Evolutionary conservation across 768 basidiomycete species (phyloP), one percentile per base, ranked within the genome.

Genomic region (Gloeopeniophorella convolvens): DNA sequence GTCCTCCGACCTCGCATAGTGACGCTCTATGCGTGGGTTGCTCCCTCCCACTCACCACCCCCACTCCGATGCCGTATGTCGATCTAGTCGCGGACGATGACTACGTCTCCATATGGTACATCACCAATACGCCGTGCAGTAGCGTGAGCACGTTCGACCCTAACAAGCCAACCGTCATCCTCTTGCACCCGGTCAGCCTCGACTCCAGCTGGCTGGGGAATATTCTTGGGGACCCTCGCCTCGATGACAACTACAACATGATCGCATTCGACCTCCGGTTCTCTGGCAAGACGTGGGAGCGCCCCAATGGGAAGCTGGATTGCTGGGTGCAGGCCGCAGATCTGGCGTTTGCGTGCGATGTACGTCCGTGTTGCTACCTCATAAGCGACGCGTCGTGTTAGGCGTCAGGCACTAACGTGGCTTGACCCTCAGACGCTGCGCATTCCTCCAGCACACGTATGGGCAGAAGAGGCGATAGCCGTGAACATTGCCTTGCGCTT

Each of bases 301-400:
- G 78, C 45, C 76, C 74, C 3, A 78, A 67, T 42, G 76, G 74
- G 7, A 68, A 70, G 39, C 80, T 83, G 59, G 87, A 90, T 65
- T 76, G 73, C 51, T 90, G 85, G 79, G 85, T 88, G 6, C 79
- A 85, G 34, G 84, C 86, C 2, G 88, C 85, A 30, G 87, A 89
- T 68, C 59, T 89, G 31, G 87, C 83, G 3, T 71, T 76, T 13
- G 80, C 77, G 44, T 76, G 77, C 56, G 76, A 79, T 65, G 85
- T 82, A 53, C 36, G 77, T 69, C 43, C 20, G 12, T 11, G 16
- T 13, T 34, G 26, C 30, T 30, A 33, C 39, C 32, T 42, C 20
- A 40, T 26, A 33, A 32, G n/a, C 24, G 18, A 16, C 41, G 28
- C 36, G 26, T 16, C 21, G 27, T 55, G 42, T 32, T 1, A 57